Evolutionary conservation across 2,329 filamentous ascomycete genomes (phyloP).

Genomic region (Emydomyces testavorans): DNA sequence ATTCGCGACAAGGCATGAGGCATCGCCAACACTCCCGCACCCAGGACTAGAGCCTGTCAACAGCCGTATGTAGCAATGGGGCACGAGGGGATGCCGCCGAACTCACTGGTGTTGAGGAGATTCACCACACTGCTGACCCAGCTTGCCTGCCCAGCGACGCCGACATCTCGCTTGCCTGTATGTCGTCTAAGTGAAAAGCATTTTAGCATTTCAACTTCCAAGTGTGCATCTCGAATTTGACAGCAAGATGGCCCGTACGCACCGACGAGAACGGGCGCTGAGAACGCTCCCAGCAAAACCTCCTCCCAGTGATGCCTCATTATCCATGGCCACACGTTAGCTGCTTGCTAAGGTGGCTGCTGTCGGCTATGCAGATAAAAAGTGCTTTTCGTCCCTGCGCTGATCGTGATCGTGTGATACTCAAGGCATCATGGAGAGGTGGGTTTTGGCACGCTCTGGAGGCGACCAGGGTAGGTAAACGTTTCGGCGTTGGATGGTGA

Average conservation of each 20-base stretch:
- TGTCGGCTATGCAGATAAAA: background rate
- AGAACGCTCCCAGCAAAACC: constrained; percentile 9
- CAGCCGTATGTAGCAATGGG: constrained; percentile 3
- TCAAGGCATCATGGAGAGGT: constrained; percentile 8
- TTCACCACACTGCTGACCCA: constrained; percentile 91
- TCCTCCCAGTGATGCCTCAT: constrained; percentile 10
- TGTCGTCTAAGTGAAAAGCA: constrained; percentile 15
- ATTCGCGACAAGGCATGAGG: constrained; percentile 92
- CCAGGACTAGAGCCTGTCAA: constrained; percentile 53
- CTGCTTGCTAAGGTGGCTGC: background rate
- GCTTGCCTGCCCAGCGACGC: constrained; percentile 61
- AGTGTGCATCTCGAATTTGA: background rate
- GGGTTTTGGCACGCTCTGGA: background rate
- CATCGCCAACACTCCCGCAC: constrained; percentile 88
- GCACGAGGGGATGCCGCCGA: constrained; percentile 25
- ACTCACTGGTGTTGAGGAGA: constrained; percentile 80
- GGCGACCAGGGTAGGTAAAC: background rate
- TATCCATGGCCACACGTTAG: constrained; percentile 10
- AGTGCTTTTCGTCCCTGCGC: background rate
- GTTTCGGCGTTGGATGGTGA: background rate
- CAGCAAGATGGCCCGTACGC: constrained; percentile 1
- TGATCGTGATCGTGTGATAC: constrained; percentile 1
- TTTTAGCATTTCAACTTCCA: constrained; percentile 1
- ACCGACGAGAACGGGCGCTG: constrained; percentile 12
- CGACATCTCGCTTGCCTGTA: constrained; percentile 58